Conservation (phyloP, 176 grass and related monocot genomes). For the sorghum (Sorghum bicolor) region Sorghum_bicolor_NCBIv3 NC_012871.2:67303001-67303500, state of each 20-base stretch:
- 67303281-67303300: background rate
- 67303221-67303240: slow-evolving; percentile 6
- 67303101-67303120: slow-evolving; percentile 81
- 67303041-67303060: slow-evolving; percentile 62
- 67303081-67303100: slow-evolving; percentile 72
- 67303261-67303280: background rate
- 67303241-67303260: background rate
- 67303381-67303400: background rate
- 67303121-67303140: slow-evolving; percentile 64
- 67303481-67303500: background rate
- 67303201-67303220: background rate
- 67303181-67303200: background rate
- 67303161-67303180: slow-evolving; percentile 14
- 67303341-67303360: background rate
- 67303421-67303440: background rate
- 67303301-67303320: background rate
- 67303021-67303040: slow-evolving; percentile 57
- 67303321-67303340: background rate
- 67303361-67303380: background rate
- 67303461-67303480: background rate
- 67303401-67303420: background rate
- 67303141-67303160: slow-evolving; percentile 79
- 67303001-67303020: slow-evolving; percentile 68
- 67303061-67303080: slow-evolving; percentile 57
- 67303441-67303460: background rate